Percentiles rank a stretch among this genome's conserved stretches.
Evolutionary conservation across 352 stramenopile genomes (phyloP).

Genomic region (Blastocystis sp.): DNA sequence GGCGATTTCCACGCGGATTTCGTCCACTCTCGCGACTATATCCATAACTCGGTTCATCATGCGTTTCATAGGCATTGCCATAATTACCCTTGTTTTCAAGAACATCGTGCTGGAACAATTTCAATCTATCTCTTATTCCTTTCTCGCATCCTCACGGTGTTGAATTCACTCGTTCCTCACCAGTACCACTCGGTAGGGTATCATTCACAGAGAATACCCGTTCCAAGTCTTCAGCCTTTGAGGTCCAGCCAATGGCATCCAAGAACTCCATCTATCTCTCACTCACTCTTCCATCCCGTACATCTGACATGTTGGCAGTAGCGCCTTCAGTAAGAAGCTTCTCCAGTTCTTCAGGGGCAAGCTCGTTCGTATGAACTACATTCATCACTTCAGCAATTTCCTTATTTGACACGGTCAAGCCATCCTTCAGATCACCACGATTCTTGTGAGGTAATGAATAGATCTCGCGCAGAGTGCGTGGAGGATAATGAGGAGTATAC

Average conservation of each 20-base stretch:
- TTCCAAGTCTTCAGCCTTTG: slow-evolving; percentile 7
- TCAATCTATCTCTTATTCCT: background rate
- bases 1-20: background rate
- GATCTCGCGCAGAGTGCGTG: slow-evolving; percentile 49
- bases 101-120: background rate
- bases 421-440: slow-evolving; percentile 59
- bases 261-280: slow-evolving; percentile 39
- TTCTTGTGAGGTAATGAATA: slow-evolving; percentile 65
- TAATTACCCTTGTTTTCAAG: background rate
- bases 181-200: background rate
- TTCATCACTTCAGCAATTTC: background rate
- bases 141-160: background rate
- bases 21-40: background rate
- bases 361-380: background rate
- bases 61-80: background rate
- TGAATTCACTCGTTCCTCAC: background rate
- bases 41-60: background rate
- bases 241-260: slow-evolving; percentile 47
- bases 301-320: slow-evolving; percentile 17
- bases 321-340: slow-evolving; percentile 5
- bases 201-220: slow-evolving; percentile 4
- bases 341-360: slow-evolving; percentile 23
- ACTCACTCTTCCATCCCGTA: background rate
- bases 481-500: slow-evolving; percentile 25
- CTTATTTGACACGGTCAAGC: background rate